These are phyloP conservation scores for Mytilinidion resinicola DNA, from an alignment of 495 filamentous ascomycete genomes.

Conservation along the genomic window DNA sequence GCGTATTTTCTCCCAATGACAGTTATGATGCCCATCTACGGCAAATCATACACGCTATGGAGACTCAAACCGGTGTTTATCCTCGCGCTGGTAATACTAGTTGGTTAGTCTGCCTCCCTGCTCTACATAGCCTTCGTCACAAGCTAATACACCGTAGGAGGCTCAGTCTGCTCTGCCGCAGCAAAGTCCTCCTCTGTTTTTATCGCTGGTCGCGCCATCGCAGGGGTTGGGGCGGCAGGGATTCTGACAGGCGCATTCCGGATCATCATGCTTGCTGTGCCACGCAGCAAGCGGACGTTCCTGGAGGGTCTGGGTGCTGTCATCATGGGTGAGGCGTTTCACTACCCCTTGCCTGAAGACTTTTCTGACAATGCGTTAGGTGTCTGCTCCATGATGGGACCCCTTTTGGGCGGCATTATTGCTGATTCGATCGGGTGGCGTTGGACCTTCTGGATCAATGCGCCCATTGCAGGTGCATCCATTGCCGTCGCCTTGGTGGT, in stretches of 20 bases:
- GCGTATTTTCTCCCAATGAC: neutral
- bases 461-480: neutral
- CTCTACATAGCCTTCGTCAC: neutral
- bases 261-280: neutral
- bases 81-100: neutral
- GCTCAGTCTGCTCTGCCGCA: constrained; percentile 41
- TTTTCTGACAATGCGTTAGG: neutral
- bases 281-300: neutral
- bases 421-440: neutral
- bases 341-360: neutral
- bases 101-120: neutral
- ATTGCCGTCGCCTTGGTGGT: neutral
- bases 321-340: neutral
- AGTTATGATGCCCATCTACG: neutral
- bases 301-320: neutral
- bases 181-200: constrained; percentile 40
- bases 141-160: constrained; percentile 28
- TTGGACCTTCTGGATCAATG: neutral
- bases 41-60: neutral
- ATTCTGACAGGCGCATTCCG: constrained; percentile 11
- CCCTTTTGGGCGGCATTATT: neutral
- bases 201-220: constrained; percentile 45
- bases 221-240: constrained; percentile 29
- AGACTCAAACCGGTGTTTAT: neutral
- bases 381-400: neutral